Evolutionary conservation across 2,329 filamentous ascomycete species (phyloP), one percentile per base, ranked within the genome.

Genomic region (Achaetomium macrosporum): DNA sequence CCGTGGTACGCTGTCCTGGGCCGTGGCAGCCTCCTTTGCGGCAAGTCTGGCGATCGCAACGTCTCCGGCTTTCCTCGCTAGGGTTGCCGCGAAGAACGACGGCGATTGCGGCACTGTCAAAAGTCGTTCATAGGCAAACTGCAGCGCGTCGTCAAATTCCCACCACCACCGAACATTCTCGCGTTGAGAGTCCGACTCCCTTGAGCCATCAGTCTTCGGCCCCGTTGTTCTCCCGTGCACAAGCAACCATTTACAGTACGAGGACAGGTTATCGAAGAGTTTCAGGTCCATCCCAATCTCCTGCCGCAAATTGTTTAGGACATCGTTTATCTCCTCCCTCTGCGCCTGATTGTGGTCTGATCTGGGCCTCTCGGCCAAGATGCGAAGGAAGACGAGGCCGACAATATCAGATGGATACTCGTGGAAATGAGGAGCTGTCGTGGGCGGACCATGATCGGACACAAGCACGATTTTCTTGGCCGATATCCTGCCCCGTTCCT

Each of bases 391-490:
- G 5, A 50, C 48, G 6, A 54, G n/a, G 2, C 55, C 55, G 16
- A 57, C n/a, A 2, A 50, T 19, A 15, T 57, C 55, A 2, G 51
- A 8, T 1, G 51, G 48, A 30, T 49, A 39, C 20, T 54, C 50
- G 5, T 20, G 15, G 36, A 39, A 43, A 5, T 35, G 37, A 3
- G 37, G 51, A 3, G 20, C 36, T 3, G 35, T 30, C 37, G 30
- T 37, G 10, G 11, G 31, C 10, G 16, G n/a, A 10, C n/a, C 19
- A 13, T n/a, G 8, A 3, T 42, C 33, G 6, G 35, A 16, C 17
- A 35, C 10, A 15, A 44, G 13, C 10, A 41, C 25, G 5, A 44
- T 15, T 17, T 41, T 53, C 17, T 44, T 53, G 3, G 40, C 44
- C 33, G 31, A n/a, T 8, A 37, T 16, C n/a, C 7, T n/a, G 7